Base-by-base conservation (phyloP, 2,329 filamentous ascomycete species). In the Aspergillus jensenii region DNA sequence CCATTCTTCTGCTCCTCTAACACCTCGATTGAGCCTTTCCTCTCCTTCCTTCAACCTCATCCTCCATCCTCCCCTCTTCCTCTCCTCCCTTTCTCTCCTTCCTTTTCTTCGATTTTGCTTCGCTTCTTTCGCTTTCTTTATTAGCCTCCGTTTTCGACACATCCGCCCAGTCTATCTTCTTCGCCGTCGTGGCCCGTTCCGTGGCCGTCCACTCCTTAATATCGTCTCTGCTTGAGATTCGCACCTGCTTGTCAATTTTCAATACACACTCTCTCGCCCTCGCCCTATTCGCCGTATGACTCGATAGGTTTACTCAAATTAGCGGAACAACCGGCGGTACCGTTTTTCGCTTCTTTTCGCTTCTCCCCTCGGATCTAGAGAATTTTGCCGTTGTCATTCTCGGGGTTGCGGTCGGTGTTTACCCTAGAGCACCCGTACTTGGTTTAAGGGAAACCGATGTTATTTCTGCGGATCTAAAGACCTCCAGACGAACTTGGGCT, bases 131-230 rank as follows among this genome's bases (percentile, higher is more conserved):
- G 51, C 54, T 54, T 35, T 58, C 40, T 59, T 53, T 60, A 54
- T 55, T 43, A 47, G 56, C 43, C 49, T 59, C 52, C 46, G 27
- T 39, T 55, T 52, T 56, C 58, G 52, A 58, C 33, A 21, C 33
- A 37, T 48, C 55, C 55, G 58, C 49, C 21, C 25, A 48, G 33
- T 49, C 56, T 46, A 58, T 54, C 49, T 56, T 48, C 44, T 55
- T 51, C 40, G 31, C 51, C 45, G 19, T 55, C 19, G 31, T 66
- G 69, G 69, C 65, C 69, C 66, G 56, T 64, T 57, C 69, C 62
- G 69, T 73, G 71, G 71, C 71, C 72, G 72, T 74, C 72, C 72
- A 70, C 67, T 74, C 72, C 67, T 74, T 74, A 72, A 51, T 57
- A 52, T 47, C 50, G 46, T 54, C 39, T 52, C 49, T 52, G 58